Evolutionary conservation across 306 rosid species (phyloP), one percentile per base, ranked within the genome.

Genomic region (Dryas octopetala): DNA sequence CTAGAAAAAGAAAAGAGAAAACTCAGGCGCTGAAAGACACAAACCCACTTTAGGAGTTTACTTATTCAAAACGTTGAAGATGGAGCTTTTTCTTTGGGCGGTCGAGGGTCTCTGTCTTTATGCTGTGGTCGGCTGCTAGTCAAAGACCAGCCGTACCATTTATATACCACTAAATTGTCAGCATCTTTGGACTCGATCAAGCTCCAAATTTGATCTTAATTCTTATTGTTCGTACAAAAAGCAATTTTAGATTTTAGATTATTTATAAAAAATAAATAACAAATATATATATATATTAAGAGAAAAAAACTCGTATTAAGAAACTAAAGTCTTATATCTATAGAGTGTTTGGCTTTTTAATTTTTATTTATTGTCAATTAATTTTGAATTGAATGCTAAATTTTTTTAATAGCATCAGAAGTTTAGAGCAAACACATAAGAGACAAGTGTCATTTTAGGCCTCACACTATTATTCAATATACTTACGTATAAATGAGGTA

Each of bases 81-180:
- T 8, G 80, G 57, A 75, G 75, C 62, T 64, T 87, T 88, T 91
- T 93, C 96, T 82, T 88, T 93, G 97, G 98, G 80, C 96, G 97
- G 98, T 91, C 72, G 93, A 86, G 38, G 38, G 38, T 50, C 45
- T 61, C 60, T 67, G 59, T 40, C 75, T 58, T 19, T 17, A 40
- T 41, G 46, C 64, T 7, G 9, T 64, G 76, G 87, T 74, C 83
- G 80, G 89, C 55, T 70, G 28, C 43, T 63, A 75, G 82, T 87
- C 86, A 84, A 82, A 84, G 6, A 47, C 51, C 40, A 54, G 60
- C 85, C 69, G 69, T 12, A 41, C 57, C 50, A 62, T 16, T 73
- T 63, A 50, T 32, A 63, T 71, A 52, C 60, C n/a, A 47, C 74
- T 64, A 44, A 46, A 46, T 53, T 45, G 83, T 80, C 83, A 55